Base-by-base conservation (phyloP, 2,329 filamentous ascomycete species). In the Ceratocystis diversiconidia region DNA sequence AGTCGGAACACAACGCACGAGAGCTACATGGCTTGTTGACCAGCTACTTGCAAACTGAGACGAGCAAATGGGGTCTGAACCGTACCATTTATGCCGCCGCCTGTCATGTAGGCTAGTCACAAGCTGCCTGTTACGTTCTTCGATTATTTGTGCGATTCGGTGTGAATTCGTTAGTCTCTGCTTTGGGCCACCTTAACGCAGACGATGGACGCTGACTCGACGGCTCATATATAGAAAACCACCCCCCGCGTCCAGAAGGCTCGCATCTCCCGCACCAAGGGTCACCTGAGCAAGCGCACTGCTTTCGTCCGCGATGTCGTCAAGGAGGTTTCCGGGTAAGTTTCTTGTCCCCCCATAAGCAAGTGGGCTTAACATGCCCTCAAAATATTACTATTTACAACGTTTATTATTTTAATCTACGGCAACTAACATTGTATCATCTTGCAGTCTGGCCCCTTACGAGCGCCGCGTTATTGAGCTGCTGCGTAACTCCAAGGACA, bases 391-490 rank as follows among this genome's bases (percentile, higher is more conserved):
- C 32, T 3, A 36, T 52, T 6, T 32, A 32, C 30, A 32, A 32
- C 30, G 6, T 7, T 2, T 48, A 15, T 28, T 12, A n/a, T 52
- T 12, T 15, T 36, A 17, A 3, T 61, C 7, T 41, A 55, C 32
- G n/a, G 46, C 15, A 22, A 43, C 55, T 61, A 60, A 65, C 43
- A 50, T 36, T 12, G 12, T n/a, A 19, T 44, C 5, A 5, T 28
- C 63, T 50, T 61, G 66, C 57, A 87, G 89, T 76, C 88, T 94
- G 73, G 90, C 90, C 73, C 90, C 90, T 75, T 94, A 99, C 79
- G 94, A 99, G 87, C 92, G 94, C 80, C 91, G 94, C 77, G 90
- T 99, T 74, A 95, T 99, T 77, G 94, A 99, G 86, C 83, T 99
- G 78, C 88, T 99, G 80, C 90, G 94, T 76, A 99, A 99, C 89